These are phyloP conservation scores for Bretschneidera sinensis DNA, from an alignment of 345 rosid species.

Conservation along the genomic window DNA sequence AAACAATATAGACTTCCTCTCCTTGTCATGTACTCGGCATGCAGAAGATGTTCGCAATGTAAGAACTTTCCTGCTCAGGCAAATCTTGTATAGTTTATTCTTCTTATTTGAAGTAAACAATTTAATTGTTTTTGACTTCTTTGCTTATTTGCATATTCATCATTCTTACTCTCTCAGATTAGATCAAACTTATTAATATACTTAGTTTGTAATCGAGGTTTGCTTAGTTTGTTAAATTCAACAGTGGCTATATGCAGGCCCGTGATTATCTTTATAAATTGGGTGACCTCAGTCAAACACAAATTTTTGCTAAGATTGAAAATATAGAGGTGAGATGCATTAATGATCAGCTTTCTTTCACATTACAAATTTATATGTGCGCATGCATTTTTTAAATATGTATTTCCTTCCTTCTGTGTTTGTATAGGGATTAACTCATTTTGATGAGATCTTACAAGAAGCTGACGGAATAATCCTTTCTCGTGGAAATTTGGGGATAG, in stretches of 20 bases:
- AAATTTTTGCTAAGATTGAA: conserved; percentile 64
- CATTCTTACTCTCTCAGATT: neutral
- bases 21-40: conserved; percentile 54
- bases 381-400: conserved; percentile 6
- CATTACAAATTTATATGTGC: neutral
- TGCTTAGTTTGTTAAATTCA: neutral
- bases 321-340: conserved; percentile 47
- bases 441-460: conserved; percentile 67
- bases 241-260: conserved; percentile 39
- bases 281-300: conserved; percentile 54
- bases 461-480: conserved; percentile 68
- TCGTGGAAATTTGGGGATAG: conserved; percentile 72
- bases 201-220: neutral
- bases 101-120: neutral
- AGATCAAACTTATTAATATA: neutral
- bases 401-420: conserved; percentile 2
- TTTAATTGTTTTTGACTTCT: too few species aligned
- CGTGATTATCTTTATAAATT: conserved; percentile 48
- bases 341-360: neutral
- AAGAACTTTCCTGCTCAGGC: conserved; percentile 18
- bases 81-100: conserved; percentile 7
- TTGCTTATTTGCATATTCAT: neutral
- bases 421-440: conserved; percentile 52
- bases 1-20: conserved; percentile 64
- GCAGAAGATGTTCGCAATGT: conserved; percentile 70